A percentile compares a stretch with the other conserved stretches of the same genome.
These are phyloP conservation scores for Pholiota adiposa DNA, from an alignment of 1,284 basidiomycete species.

Conservation along the genomic window DNA sequence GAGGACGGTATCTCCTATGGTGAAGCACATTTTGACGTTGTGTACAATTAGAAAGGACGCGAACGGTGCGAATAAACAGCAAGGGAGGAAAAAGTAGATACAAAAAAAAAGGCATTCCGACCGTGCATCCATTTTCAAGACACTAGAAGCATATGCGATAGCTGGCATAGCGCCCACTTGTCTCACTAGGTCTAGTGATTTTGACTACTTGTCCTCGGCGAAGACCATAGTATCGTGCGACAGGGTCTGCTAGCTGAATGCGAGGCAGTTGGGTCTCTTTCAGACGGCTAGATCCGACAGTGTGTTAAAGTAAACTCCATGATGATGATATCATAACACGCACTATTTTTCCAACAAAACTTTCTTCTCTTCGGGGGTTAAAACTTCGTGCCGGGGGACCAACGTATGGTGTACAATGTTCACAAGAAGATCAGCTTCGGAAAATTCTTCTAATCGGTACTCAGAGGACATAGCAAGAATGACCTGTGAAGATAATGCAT, in stretches of 20 bases:
- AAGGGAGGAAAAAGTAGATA: slow-evolving; percentile 12
- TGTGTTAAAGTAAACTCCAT: neutral
- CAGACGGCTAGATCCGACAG: slow-evolving; percentile 68
- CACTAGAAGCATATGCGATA: slow-evolving; percentile 86
- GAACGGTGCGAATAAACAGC: slow-evolving; percentile 21
- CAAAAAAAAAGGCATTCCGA: slow-evolving; percentile 12
- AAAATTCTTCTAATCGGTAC: slow-evolving; percentile 95
- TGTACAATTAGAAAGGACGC: slow-evolving; percentile 24
- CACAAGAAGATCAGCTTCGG: slow-evolving; percentile 94
- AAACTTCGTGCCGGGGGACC: slow-evolving; percentile 92
- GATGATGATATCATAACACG: slow-evolving; percentile 38
- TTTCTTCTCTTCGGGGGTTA: slow-evolving; percentile 88
- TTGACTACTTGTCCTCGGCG: slow-evolving; percentile 97
- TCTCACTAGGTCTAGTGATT: slow-evolving; percentile 97
- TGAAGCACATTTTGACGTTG: slow-evolving; percentile 18
- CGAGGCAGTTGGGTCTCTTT: slow-evolving; percentile 98
- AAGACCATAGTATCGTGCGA: slow-evolving; percentile 97
- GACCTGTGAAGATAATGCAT: slow-evolving; percentile 55
- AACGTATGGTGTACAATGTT: slow-evolving; percentile 97
- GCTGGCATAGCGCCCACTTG: slow-evolving; percentile 92
- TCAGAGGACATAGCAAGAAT: slow-evolving; percentile 86
- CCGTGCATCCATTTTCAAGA: slow-evolving; percentile 9
- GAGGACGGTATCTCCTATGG: slow-evolving; percentile 20
- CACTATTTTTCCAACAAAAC: slow-evolving; percentile 91
- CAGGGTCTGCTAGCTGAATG: slow-evolving; percentile 95